Percentiles rank a stretch among this genome's conserved stretches.
Evolutionary conservation across 352 stramenopile species (phyloP).

Genomic region (Globisporangium uncinulatum): DNA sequence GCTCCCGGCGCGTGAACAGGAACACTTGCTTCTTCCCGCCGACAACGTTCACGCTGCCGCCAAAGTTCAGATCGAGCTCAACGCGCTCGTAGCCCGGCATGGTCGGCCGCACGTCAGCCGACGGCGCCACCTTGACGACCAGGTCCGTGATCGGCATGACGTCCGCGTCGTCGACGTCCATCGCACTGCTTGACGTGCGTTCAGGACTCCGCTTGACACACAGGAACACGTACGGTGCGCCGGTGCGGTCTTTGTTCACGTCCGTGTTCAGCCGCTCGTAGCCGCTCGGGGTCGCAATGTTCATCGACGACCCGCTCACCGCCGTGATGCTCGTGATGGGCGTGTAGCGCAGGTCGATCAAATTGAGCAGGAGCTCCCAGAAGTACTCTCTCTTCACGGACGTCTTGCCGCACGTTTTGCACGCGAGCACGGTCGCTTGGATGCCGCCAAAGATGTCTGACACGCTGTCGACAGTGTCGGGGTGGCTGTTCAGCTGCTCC

Average conservation of each 20-base stretch:
- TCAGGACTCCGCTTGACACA: slow-evolving; percentile 75
- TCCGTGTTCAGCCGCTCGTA: slow-evolving; percentile 82
- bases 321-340: slow-evolving; percentile 77
- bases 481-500: slow-evolving; percentile 58
- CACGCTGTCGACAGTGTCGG: slow-evolving; percentile 52
- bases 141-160: slow-evolving; percentile 76
- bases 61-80: slow-evolving; percentile 77
- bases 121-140: slow-evolving; percentile 58
- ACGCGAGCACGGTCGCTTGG: slow-evolving; percentile 78
- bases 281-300: slow-evolving; percentile 55
- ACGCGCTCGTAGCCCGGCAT: slow-evolving; percentile 73
- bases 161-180: slow-evolving; percentile 21
- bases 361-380: slow-evolving; percentile 86
- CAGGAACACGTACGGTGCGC: slow-evolving; percentile 77
- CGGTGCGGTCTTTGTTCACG: slow-evolving; percentile 78
- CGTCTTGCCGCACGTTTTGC: slow-evolving; percentile 77
- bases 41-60: slow-evolving; percentile 33
- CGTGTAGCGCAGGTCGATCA: slow-evolving; percentile 87
- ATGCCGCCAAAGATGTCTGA: slow-evolving; percentile 70
- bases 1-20: slow-evolving; percentile 71
- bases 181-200: slow-evolving; percentile 19
- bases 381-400: slow-evolving; percentile 86
- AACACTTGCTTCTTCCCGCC: slow-evolving; percentile 83
- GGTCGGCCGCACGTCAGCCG: slow-evolving; percentile 51
- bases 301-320: slow-evolving; percentile 63